A percentile compares a stretch with the other conserved stretches of the same genome.
These are phyloP conservation scores for Phytophthora ramorum DNA, from an alignment of 352 stramenopile genomes.

Conservation along the genomic window DNA sequence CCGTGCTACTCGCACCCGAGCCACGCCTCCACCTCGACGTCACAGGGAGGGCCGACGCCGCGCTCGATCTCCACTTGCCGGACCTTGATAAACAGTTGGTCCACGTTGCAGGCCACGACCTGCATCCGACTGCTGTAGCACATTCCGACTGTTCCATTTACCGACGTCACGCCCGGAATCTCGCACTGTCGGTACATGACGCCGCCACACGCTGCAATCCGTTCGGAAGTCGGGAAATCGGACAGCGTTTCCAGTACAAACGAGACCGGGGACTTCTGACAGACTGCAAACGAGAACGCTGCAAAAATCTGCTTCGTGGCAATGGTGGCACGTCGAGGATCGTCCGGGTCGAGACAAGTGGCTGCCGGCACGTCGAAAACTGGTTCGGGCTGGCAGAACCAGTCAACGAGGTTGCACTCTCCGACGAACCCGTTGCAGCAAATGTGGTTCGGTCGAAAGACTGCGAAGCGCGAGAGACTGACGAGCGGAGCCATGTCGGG, in stretches of 20 bases:
- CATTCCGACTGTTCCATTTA: constrained; percentile 21
- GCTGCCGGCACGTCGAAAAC: constrained; percentile 18
- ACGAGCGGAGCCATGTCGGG: constrained; percentile 26
- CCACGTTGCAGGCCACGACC: constrained; percentile 28
- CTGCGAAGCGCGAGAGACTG: constrained; percentile 18
- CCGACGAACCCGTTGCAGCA: constrained; percentile 37
- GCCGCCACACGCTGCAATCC: constrained; percentile 14
- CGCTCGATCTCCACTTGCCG: constrained; percentile 22
- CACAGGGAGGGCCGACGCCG: constrained; percentile 7
- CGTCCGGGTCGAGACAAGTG: constrained; percentile 12
- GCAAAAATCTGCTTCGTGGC: constrained; percentile 14
- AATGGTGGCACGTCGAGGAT: constrained; percentile 10
- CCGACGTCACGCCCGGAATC: constrained; percentile 15
- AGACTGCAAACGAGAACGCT: constrained; percentile 18
- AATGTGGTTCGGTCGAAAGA: constrained; percentile 27
- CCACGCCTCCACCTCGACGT: constrained; percentile 24
- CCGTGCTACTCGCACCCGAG: constrained; percentile 18
- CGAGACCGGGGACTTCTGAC: constrained; percentile 11
- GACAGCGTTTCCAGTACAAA: constrained; percentile 19
- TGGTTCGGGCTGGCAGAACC: constrained; percentile 11
- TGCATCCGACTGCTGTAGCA: constrained; percentile 41
- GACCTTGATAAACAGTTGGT: constrained; percentile 22
- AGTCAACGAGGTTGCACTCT: constrained; percentile 18
- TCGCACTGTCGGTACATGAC: constrained; percentile 30
- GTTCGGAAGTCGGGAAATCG: constrained; percentile 8